phyloP scores from a whole-genome alignment of 2,329 filamentous ascomycete species.

The Hirsutella rhossiliensis region DNA sequence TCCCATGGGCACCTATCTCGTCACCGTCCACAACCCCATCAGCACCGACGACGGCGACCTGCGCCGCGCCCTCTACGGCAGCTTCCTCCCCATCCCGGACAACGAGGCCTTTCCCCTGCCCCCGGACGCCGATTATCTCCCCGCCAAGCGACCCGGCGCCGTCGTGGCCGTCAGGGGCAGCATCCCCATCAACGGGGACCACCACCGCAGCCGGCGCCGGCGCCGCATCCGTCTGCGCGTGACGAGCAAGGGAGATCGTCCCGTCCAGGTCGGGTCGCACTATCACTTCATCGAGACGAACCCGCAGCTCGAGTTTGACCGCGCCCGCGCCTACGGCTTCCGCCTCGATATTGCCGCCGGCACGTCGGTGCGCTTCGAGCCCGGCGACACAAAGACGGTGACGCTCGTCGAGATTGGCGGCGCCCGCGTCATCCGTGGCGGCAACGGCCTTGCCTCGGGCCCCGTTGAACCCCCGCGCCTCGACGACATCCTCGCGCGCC shows the following conservation, averaged over 20 bases:
- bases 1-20: constrained; percentile 78
- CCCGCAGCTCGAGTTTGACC: constrained; percentile 79
- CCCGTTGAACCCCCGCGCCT: constrained; percentile 50
- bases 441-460: constrained; percentile 69
- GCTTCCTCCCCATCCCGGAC: constrained; percentile 72
- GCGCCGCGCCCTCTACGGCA: constrained; percentile 78
- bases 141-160: constrained; percentile 63
- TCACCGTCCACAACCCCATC: constrained; percentile 88
- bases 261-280: constrained; percentile 87
- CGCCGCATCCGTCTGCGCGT: constrained; percentile 64
- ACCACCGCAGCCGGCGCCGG: constrained; percentile 20
- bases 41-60: constrained; percentile 77
- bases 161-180: constrained; percentile 58
- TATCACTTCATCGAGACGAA: constrained; percentile 97
- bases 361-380: constrained; percentile 87
- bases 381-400: constrained; percentile 83
- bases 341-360: constrained; percentile 83
- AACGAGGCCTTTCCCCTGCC: constrained; percentile 55
- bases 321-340: constrained; percentile 68
- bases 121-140: constrained; percentile 52
- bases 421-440: constrained; percentile 66
- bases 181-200: constrained; percentile 59
- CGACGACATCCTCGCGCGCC: constrained; percentile 52
- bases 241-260: constrained; percentile 77
- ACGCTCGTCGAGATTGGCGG: constrained; percentile 83